Base-by-base conservation (phyloP, 139 green algal genomes). In the Ostreobium quekettii region DNA sequence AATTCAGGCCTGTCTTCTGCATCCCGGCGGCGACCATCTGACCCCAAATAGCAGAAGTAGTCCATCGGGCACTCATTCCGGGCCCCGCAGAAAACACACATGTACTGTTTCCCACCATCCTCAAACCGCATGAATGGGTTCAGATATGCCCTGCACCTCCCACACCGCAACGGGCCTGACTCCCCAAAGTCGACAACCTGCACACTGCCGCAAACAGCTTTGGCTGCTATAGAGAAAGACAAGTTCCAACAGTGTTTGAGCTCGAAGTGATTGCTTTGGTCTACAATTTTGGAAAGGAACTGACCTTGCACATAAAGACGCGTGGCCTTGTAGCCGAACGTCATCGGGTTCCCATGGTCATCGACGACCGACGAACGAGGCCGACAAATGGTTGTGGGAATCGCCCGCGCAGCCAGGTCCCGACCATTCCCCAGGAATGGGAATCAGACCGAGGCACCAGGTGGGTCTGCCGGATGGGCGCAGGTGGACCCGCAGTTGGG, bases 71-170 rank as follows among this genome's bases (percentile, higher is more conserved):
- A 87, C 35, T 78, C 48, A 60, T 83, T 91, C 49, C 47, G 48
- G 26, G 47, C 39, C 24, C 73, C 70, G 75, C 90, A 96, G 64
- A 96, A 90, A 74, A 83, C 85, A 83, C 90, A 96, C 35, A 71
- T 63, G 77, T 92, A 95, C 39, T 64, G 64, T 35, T 71, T 82
- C 42, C 84, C 81, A 35, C 64, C 74, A 46, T 85, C 76, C 2
- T 74, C 57, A 42, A 76, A 97, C 22, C 80, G 78, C 78, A 95
- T 87, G 78, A 84, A 93, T 24, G 89, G 82, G 76, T 93, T 93
- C 69, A 96, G 86, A 80, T 96, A 96, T 1, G 90, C 90, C 73
- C 90, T 89, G 85, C 90, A 97, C 35, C 76, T 65, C 8, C 32
- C 39, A 74, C 90, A 97, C 30, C 90, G 80, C 59, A 95, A 49